Conservation (phyloP, 2,329 filamentous ascomycete genomes). For the Venturia aucupariae region DNA sequence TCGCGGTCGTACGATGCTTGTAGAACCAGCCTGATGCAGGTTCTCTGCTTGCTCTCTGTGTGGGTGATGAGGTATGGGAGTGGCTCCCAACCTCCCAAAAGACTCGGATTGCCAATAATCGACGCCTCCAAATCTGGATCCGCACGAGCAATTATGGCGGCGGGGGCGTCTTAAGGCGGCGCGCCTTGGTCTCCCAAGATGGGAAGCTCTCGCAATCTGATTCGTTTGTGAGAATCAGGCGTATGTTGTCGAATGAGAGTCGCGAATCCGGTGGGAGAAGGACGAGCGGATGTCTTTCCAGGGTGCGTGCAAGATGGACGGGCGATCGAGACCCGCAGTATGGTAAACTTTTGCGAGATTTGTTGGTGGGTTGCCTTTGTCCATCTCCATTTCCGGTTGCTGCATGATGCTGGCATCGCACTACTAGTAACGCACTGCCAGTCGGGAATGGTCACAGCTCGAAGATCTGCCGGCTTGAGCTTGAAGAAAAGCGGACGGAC, state of each 20-base stretch:
- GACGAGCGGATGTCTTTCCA: not conserved
- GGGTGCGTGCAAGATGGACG: not conserved
- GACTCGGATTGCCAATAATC: not conserved
- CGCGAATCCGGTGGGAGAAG: not conserved
- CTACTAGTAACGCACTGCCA: not conserved
- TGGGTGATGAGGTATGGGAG: not conserved
- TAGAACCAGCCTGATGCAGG: conserved; percentile 8
- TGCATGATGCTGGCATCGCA: conserved; percentile 1
- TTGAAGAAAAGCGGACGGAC: not conserved
- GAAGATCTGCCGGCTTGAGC: conserved; percentile 3
- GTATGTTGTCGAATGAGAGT: not conserved
- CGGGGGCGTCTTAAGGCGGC: too few relatives aligned
- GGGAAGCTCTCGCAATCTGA: not conserved
- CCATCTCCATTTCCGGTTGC: not conserved
- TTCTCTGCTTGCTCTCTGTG: not conserved
- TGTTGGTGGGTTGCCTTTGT: not conserved
- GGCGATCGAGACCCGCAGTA: not conserved
- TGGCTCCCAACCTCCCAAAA: not conserved
- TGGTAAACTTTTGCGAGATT: not conserved
- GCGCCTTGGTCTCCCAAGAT: too few relatives aligned
- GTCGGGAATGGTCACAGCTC: not conserved
- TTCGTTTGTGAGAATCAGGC: not conserved
- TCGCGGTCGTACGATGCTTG: conserved; percentile 5
- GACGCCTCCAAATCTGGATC: conserved; percentile 3
- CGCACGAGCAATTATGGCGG: not conserved